A percentile compares a stretch with the other conserved stretches of the same genome.
phyloP scores from a whole-genome alignment of 2,329 filamentous ascomycete species.

The Stagonosporopsis vannaccii region DNA sequence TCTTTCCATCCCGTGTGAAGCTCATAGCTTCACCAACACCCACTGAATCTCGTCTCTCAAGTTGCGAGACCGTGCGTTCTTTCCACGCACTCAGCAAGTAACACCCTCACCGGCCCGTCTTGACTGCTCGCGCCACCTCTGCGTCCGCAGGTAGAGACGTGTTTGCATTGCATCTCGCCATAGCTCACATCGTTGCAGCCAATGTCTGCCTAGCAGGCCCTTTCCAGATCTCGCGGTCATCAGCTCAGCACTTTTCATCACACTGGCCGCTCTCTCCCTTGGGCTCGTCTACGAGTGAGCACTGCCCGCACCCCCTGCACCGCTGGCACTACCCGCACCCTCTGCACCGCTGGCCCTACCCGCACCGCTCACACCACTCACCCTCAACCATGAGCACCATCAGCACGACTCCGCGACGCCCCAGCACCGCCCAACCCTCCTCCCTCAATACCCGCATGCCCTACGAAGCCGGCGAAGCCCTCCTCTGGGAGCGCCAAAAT shows the following conservation, averaged over 20 bases:
- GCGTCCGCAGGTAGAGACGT: not conserved
- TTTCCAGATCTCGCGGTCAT: not conserved
- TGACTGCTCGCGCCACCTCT: no score
- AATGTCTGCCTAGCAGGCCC: not conserved
- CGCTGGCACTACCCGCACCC: not conserved
- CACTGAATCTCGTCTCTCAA: not conserved
- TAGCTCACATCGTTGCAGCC: not conserved
- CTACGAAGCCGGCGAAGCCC: slow-evolving; percentile 31
- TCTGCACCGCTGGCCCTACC: not conserved
- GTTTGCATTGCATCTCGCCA: not conserved
- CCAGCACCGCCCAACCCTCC: slow-evolving; percentile 17
- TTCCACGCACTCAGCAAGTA: not conserved
- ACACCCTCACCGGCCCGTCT: not conserved
- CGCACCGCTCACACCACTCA: not conserved
- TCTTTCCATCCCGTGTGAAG: slow-evolving; percentile 11
- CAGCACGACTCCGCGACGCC: slow-evolving; percentile 16
- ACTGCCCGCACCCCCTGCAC: not conserved
- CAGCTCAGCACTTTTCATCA: not conserved
- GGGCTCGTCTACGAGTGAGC: not conserved
- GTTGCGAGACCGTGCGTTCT: not conserved
- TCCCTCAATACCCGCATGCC: slow-evolving; percentile 22
- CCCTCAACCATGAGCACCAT: slow-evolving; percentile 15
- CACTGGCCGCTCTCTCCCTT: not conserved
- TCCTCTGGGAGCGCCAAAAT: slow-evolving; percentile 53
- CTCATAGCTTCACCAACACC: not conserved